Percentiles rank a stretch among this genome's conserved stretches.
Evolutionary conservation across 2,329 filamentous ascomycete genomes (phyloP).

Genomic region (Ophiostoma tasmaniense): DNA sequence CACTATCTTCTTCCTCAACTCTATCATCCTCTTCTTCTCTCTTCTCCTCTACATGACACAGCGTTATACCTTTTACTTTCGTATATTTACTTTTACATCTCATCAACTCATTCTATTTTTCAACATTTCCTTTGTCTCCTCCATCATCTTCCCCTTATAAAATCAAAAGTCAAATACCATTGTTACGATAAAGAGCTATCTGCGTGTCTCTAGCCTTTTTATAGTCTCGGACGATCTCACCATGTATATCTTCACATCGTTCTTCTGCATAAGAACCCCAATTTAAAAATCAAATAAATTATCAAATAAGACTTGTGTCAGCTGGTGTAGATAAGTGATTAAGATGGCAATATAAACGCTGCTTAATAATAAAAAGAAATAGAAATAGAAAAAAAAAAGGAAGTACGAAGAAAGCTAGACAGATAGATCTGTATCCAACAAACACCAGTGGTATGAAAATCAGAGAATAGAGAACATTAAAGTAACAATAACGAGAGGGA

Average conservation of each 20-base stretch:
- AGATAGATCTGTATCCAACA: constrained; percentile 5
- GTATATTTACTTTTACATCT: background rate
- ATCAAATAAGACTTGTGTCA: background rate
- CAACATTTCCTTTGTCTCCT: background rate
- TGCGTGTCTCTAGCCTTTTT: background rate
- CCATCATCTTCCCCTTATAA: background rate
- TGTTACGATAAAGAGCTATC: background rate
- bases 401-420: background rate
- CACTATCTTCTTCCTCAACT: background rate
- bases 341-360: background rate
- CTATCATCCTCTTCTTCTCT: background rate
- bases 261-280: background rate
- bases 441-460: background rate
- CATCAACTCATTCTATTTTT: background rate
- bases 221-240: background rate
- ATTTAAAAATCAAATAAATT: background rate
- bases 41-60: background rate
- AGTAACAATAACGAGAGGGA: constrained; percentile 7
- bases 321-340: background rate
- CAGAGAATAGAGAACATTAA: background rate
- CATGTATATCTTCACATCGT: background rate
- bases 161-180: constrained; percentile 7
- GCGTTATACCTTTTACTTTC: constrained; percentile 2
- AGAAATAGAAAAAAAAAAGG: background rate
- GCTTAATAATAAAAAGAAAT: background rate